Base-by-base conservation (phyloP, 345 rosid species). In the Gynandropsis gynandra region DNA sequence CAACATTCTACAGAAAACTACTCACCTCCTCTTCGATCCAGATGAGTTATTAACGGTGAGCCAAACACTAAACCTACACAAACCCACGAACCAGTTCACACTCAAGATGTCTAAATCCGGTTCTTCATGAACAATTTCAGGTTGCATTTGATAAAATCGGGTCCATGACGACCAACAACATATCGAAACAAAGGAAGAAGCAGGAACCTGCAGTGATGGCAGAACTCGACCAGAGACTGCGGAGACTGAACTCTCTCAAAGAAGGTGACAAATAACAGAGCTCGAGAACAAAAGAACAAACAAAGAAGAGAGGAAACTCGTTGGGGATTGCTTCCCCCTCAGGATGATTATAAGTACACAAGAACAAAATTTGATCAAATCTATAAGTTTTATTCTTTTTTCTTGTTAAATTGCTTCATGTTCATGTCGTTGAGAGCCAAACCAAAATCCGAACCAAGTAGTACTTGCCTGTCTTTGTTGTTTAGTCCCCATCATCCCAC, bases 151-250 rank as follows among this genome's bases (percentile, higher is more conserved):
- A 88, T 72, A 81, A 83, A 61, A 74, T 88, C 0, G 95, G 99
- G 29, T 85, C 86, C 0, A 76, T 93, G 97, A 85, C 90, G 15
- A 85, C 97, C n/a, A 80, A 83, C 75, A 83, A 87, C 0, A 78
- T 93, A 69, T 93, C 96, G 0, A 93, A 93, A 76, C 82, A 88
- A 68, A 75, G 99, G 78, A 93, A 93, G 68, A 93, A 81, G 71
- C 99, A 88, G 67, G 97, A 93, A 68, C 82, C 96, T 1, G 97
- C 95, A 10, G 99, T 93, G 37, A 76, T 85, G 96, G 97, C 95
- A 34, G 99, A 93, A 73, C 89, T 93, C 15, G 96, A 85, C 66
- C 85, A 81, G 76, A 77, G 99, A 76, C 62, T 83, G 51, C 72
- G 95, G 73, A 67, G 96, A 63, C 75, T 93, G 49, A 83, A 88